Conservation (phyloP, 257 asterid genomes). For the Eustoma russellianum region DNA sequence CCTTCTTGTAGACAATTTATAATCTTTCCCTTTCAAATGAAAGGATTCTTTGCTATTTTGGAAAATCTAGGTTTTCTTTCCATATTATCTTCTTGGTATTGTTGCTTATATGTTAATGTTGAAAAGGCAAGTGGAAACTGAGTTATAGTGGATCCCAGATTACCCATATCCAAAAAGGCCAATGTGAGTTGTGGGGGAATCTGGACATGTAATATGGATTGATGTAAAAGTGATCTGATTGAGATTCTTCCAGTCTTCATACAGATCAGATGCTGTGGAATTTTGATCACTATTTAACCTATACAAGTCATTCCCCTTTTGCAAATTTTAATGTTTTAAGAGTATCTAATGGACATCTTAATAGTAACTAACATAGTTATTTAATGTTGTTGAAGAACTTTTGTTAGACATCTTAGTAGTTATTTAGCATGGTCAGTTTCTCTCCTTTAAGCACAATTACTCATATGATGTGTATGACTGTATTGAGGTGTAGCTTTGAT, state of each 20-base stretch:
- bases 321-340: too few species aligned
- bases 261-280: conserved; percentile 19
- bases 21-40: conserved; percentile 4
- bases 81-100: conserved; percentile 16
- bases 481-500: too few species aligned
- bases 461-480: too few species aligned
- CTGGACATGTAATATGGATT: conserved; percentile 25
- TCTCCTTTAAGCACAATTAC: too few species aligned
- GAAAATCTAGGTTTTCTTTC: background rate
- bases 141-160: conserved; percentile 34
- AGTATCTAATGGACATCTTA: conserved; percentile 26
- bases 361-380: too few species aligned
- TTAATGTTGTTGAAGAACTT: too few species aligned
- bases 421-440: too few species aligned
- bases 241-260: conserved; percentile 20
- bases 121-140: conserved; percentile 32
- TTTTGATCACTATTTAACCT: background rate
- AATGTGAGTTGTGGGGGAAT: conserved; percentile 36
- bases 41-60: conserved; percentile 4
- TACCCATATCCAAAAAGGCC: conserved; percentile 25
- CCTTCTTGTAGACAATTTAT: conserved; percentile 7
- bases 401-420: too few species aligned
- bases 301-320: too few species aligned
- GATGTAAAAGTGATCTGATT: conserved; percentile 8
- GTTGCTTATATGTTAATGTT: conserved; percentile 7